Percentiles rank a stretch among this genome's conserved stretches.
Evolutionary conservation across 371 early-diverging fungal genomes (phyloP).

Genomic region (Syncephalis fuscata): DNA sequence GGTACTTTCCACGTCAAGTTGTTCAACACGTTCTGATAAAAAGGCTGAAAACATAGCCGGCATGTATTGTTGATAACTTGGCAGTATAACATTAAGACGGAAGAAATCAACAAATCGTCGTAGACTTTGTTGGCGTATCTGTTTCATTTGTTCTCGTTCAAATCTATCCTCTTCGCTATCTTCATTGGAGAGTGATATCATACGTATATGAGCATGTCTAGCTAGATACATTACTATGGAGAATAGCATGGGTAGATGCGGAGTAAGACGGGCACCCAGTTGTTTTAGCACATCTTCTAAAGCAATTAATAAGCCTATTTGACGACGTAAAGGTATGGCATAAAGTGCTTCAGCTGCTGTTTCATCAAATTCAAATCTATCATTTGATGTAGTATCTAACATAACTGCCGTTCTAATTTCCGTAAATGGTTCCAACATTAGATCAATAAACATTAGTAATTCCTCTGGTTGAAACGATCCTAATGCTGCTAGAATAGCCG

Average conservation of each 20-base stretch:
- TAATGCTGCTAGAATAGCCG: constrained; percentile 63
- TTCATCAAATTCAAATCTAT: constrained; percentile 5
- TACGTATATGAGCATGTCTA: constrained; percentile 23
- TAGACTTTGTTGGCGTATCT: constrained; percentile 48
- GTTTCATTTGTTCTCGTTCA: constrained; percentile 26
- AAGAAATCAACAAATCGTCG: constrained; percentile 65
- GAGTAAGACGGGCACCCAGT: constrained; percentile 46
- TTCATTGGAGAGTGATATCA: constrained; percentile 9
- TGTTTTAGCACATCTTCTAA: constrained; percentile 70
- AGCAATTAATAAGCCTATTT: constrained; percentile 61
- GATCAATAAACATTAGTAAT: constrained; percentile 46
- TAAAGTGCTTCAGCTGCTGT: constrained; percentile 10
- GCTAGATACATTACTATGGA: constrained; percentile 53
- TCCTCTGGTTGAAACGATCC: constrained; percentile 44
- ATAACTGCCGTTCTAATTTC: neutral
- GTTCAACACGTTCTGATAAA: constrained; percentile 50
- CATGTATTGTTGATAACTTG: constrained; percentile 53
- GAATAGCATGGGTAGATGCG: constrained; percentile 46
- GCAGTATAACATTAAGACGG: constrained; percentile 34
- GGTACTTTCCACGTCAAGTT: constrained; percentile 58
- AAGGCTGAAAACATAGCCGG: constrained; percentile 48
- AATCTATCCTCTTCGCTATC: constrained; percentile 1
- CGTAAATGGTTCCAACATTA: constrained; percentile 64
- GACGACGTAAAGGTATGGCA: constrained; percentile 35
- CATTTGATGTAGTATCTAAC: neutral